Evolutionary conservation across 73 alveolate genomes (phyloP), one percentile per base, ranked within the genome.

Genomic region (Tetrahymena thermophila): DNA sequence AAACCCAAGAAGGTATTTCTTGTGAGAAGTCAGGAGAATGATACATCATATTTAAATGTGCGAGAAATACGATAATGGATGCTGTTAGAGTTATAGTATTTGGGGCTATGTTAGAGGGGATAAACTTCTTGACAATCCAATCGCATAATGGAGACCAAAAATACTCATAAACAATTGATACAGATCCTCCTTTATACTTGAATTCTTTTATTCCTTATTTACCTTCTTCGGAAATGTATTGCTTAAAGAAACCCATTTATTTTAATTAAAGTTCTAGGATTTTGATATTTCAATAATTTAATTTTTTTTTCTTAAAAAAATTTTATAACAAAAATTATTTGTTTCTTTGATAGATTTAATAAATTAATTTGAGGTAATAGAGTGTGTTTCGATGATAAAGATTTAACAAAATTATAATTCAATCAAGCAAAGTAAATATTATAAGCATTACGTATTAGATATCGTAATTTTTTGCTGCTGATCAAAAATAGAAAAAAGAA

Each of bases 1-100:
- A 71, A 23, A 93, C 94, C 97, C 97, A 95, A 23, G 84, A 35
- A 42, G 97, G 97, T 16, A 95, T 28, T 85, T 43, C 97, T 89
- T 95, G 43, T 35, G 85, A 94, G 55, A 95, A 95, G 38, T 71
- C 85, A 21, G 95, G 97, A 56, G 93, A 85, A 35, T 85, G 85
- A 28, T 43, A 43, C 38, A 89, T 55, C 38, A 85, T 85, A 55
- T 85, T 42, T 40, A 58, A 55, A 44, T 50, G 94, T 21, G 89
- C 94, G 1, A 94, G 34, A 19, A 95, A 34, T 1, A 95, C 93
- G 35, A 85, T 28, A 8, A 84, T 43, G 43, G 93, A 95, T 50
- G 95, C 97, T 17, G 94, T 34, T 43, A 95, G 40, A 0, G 97
- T 95, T 0, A 95, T 95, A 31, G 94, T 57, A 35, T 95, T 95